These are phyloP conservation scores for Hanseniaspora uvarum DNA, from an alignment of 1,139 yeast genomes.

Conservation along the genomic window DNA sequence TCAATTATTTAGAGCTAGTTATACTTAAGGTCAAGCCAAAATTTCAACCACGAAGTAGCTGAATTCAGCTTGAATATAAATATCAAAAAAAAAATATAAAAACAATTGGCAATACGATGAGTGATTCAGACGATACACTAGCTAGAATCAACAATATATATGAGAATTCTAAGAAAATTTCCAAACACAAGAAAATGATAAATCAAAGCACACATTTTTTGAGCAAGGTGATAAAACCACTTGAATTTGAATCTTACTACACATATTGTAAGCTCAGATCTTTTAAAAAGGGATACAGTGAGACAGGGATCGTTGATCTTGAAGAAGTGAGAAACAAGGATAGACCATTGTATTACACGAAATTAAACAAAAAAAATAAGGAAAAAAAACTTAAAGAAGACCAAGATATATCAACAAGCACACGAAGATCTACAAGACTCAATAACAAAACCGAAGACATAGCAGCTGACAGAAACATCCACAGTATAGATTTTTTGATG, in stretches of 20 bases:
- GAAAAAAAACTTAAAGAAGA: not conserved
- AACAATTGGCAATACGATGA: not conserved
- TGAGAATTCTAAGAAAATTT: not conserved
- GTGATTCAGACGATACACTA: not conserved
- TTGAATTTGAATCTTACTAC: conserved; percentile 31
- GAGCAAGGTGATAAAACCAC: conserved; percentile 22
- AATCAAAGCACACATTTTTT: conserved; percentile 21
- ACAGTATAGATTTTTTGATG: not conserved
- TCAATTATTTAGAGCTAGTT: too few relatives aligned
- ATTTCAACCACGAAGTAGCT: not conserved
- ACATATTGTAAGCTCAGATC: conserved; percentile 27
- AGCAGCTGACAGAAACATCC: not conserved
- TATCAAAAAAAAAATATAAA: not conserved
- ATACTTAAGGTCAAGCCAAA: too few relatives aligned
- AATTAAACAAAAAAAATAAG: conserved; percentile 19
- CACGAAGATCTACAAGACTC: conserved; percentile 27
- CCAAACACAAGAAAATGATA: conserved; percentile 19
- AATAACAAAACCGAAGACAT: conserved; percentile 22
- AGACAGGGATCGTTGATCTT: conserved; percentile 29
- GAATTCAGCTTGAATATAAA: not conserved
- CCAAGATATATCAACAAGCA: not conserved
- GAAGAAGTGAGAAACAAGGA: conserved; percentile 26
- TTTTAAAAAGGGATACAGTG: conserved; percentile 29
- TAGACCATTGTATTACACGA: conserved; percentile 26
- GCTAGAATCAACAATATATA: not conserved